Percentiles rank a stretch among this genome's conserved stretches.
Conservation (phyloP, 192 early-diverging fungal genomes). For the Rhizophagus prolifer region DNA sequence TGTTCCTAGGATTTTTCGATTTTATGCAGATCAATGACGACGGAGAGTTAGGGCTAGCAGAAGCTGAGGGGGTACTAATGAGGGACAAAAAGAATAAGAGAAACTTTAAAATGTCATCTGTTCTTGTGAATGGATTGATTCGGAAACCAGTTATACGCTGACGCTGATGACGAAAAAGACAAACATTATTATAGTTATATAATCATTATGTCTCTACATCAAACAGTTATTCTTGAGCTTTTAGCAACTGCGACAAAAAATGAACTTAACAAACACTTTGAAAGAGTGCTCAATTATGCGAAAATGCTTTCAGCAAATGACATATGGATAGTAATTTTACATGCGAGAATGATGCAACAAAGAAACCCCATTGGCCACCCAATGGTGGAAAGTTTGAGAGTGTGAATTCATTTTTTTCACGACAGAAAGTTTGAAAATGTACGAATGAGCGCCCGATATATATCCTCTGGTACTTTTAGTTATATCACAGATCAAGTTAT, state of each 20-base stretch:
- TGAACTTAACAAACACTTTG: constrained; percentile 31
- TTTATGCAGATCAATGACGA: constrained; percentile 3
- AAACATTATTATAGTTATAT: constrained; percentile 31
- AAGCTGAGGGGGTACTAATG: constrained; percentile 20
- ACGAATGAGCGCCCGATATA: too few species aligned
- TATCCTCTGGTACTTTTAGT: too few species aligned
- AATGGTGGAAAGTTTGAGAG: background rate
- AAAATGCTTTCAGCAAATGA: constrained; percentile 25
- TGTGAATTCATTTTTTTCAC: too few species aligned
- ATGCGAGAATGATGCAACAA: too few species aligned
- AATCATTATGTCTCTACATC: background rate
- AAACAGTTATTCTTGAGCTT: constrained; percentile 32
- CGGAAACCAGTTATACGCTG: constrained; percentile 15
- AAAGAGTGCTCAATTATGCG: constrained; percentile 17
- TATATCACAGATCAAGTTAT: too few species aligned
- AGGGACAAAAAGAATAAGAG: background rate
- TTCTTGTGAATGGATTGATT: constrained; percentile 25
- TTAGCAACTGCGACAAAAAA: constrained; percentile 31
- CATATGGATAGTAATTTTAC: constrained; percentile 18
- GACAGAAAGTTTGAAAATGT: too few species aligned
- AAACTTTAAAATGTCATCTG: constrained; percentile 28
- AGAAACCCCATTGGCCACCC: constrained; percentile 6
- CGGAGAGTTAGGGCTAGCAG: constrained; percentile 10
- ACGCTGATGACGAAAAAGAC: background rate
- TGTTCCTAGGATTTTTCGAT: constrained; percentile 25